Evolutionary conservation across 2,329 filamentous ascomycete genomes (phyloP).

Genomic region (Ilyonectria destructans): DNA sequence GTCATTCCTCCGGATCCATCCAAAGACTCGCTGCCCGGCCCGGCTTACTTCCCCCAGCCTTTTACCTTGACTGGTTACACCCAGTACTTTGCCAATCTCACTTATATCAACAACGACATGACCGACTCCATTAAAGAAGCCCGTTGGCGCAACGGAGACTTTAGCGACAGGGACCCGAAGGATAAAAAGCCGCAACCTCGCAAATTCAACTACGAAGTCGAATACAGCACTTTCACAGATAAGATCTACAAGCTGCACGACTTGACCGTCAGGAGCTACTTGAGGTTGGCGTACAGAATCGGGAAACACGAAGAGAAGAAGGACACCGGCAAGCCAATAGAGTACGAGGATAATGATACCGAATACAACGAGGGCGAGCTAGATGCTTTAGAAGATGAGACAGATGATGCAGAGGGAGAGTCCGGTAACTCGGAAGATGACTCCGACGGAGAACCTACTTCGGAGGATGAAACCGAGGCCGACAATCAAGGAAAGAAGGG

Average conservation of each 20-base stretch:
- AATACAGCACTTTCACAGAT: conserved; percentile 90
- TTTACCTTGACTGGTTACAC: conserved; percentile 86
- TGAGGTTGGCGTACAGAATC: conserved; percentile 86
- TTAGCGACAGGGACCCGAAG: conserved; percentile 70
- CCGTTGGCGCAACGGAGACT: conserved; percentile 77
- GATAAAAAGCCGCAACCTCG: conserved; percentile 71
- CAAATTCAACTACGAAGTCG: conserved; percentile 82
- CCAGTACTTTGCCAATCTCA: conserved; percentile 97
- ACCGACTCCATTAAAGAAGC: conserved; percentile 53
- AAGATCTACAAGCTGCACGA: conserved; percentile 82
- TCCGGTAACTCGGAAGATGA: conserved; percentile 48
- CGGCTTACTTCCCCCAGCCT: conserved; percentile 90
- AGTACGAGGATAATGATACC: conserved; percentile 31
- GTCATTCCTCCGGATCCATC: conserved; percentile 81
- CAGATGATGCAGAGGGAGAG: conserved; percentile 49
- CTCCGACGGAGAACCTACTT: conserved; percentile 6
- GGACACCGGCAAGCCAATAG: conserved; percentile 41
- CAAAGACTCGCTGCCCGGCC: conserved; percentile 82
- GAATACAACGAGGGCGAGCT: conserved; percentile 49
- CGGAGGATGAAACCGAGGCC: conserved; percentile 42
- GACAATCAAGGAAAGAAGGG: conserved; percentile 58
- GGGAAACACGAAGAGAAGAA: conserved; percentile 59
- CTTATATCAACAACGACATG: conserved; percentile 85
- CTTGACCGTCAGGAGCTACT: conserved; percentile 86
- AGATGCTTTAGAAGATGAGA: conserved; percentile 48